Evolutionary conservation across 2,329 filamentous ascomycete genomes (phyloP), one percentile per base, ranked within the genome.

Genomic region (Trichophyton mentagrophytes): DNA sequence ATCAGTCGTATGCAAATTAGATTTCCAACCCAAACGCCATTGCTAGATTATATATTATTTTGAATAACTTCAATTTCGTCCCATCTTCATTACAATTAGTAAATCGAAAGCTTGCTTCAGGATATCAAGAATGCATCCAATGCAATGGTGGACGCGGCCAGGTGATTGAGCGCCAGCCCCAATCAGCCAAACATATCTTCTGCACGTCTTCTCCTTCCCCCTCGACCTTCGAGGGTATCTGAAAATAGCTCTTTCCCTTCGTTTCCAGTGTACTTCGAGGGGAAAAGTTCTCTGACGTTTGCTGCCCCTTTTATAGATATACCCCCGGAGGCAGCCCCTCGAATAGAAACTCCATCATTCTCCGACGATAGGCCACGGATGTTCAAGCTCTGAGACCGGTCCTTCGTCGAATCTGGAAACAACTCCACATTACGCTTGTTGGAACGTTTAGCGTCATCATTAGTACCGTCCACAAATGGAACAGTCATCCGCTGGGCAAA

Each of bases 231-330:
- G 27, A 84, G 68, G 64, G 76, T 83, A 62, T 84, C 80, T 1
- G 80, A 79, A 67, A 90, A 88, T 15, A 89, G 72, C 69, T 90
- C 87, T 72, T 88, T 89, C 57, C 82, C 83, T 1, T 80, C 73
- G 68, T 89, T 88, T 65, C 65, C 70, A 20, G 70, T 67, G 58
- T 72, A 81, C 65, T 83, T 86, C 15, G 79, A 78, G 0, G 87
- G 87, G 66, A 90, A 90, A 20, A 90, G 71, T 70, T 90, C 87
- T 65, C 82, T 85, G 1, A 79, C 80, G 5, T 82, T 83, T 1
- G 78, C 76, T 1, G 85, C 85, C 66, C 87, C 87, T 69, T 87
- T 89, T 70, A 90, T 89, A 9, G 79, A 77, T 64, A 89, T 80
- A 0, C 80, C 83, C 25, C 75, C 75, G 3, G 61, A 60, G 6